Percentiles rank a stretch among this genome's conserved stretches.
phyloP scores from a whole-genome alignment of 495 filamentous ascomycete genomes.

The Penicilliopsis zonata region DNA sequence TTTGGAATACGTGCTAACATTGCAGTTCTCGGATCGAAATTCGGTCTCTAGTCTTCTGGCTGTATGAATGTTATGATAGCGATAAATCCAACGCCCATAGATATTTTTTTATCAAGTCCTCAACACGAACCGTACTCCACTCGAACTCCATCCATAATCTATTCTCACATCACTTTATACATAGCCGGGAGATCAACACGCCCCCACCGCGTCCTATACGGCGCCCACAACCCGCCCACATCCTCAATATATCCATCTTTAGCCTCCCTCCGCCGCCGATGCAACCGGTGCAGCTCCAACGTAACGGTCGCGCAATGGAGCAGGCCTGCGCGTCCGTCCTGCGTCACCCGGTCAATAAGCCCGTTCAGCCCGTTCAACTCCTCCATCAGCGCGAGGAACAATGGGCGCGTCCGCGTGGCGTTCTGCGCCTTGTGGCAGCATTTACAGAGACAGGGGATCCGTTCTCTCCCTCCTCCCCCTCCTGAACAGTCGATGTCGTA shows the following conservation, averaged over 20 bases:
- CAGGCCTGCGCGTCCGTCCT: not conserved
- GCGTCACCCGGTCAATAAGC: not conserved
- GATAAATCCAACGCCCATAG: too few relatives aligned
- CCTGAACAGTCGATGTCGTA: too few relatives aligned
- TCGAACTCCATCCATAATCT: too few relatives aligned
- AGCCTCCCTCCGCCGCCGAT: constrained; percentile 2
- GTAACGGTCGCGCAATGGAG: not conserved
- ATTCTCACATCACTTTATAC: not conserved
- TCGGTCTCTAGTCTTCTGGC: constrained; percentile 14
- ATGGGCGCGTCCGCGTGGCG: not conserved
- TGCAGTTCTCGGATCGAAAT: constrained; percentile 31
- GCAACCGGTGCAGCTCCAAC: constrained; percentile 1
- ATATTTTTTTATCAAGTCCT: too few relatives aligned
- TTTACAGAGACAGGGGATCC: not conserved
- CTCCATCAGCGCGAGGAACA: not conserved
- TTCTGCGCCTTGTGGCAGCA: not conserved
- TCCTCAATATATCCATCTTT: not conserved
- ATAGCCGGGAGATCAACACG: not conserved
- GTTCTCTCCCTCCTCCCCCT: not conserved
- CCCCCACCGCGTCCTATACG: constrained; percentile 1
- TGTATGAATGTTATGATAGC: too few relatives aligned
- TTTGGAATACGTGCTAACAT: too few relatives aligned
- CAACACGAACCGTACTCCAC: too few relatives aligned
- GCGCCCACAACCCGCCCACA: not conserved
- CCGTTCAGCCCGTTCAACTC: not conserved